A percentile compares a stretch with the other conserved stretches of the same genome.
phyloP scores from a whole-genome alignment of 1,139 yeast species.

The Suhomyces terraborum region DNA sequence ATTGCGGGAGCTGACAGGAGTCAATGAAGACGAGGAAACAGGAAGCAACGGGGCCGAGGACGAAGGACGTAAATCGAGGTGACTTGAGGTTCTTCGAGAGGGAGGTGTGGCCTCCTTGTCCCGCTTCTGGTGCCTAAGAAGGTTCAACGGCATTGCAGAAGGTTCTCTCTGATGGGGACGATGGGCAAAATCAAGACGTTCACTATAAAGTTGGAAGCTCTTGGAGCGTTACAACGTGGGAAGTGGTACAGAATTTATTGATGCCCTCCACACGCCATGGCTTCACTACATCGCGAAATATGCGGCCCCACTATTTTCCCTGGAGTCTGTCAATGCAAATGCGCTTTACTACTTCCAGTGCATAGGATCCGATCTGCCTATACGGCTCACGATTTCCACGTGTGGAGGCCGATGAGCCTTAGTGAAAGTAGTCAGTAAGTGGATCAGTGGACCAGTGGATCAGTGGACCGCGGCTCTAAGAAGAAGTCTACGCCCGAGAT shows the following conservation, averaged over 20 bases:
- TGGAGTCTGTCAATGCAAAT: too few relatives aligned
- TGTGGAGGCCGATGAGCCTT: too few relatives aligned
- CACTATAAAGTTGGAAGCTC: not conserved
- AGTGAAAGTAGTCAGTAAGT: too few relatives aligned
- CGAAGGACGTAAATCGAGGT: not conserved
- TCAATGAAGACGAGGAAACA: not conserved
- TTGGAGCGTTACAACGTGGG: not conserved
- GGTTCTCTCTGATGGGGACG: too few relatives aligned
- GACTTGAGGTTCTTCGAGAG: not conserved
- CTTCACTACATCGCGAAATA: not conserved
- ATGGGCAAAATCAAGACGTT: too few relatives aligned
- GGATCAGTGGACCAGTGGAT: too few relatives aligned
- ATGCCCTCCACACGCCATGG: not conserved
- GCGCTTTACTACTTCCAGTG: too few relatives aligned
- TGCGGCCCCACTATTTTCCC: too few relatives aligned
- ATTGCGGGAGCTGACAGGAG: constrained; percentile 4
- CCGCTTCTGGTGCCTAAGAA: constrained; percentile 1
- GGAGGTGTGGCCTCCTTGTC: not conserved
- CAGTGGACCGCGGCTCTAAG: too few relatives aligned
- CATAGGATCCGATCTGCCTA: too few relatives aligned
- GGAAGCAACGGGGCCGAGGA: constrained; percentile 2
- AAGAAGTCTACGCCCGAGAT: too few relatives aligned
- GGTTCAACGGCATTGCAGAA: constrained; percentile 7
- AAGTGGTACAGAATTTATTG: not conserved
- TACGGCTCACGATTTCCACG: too few relatives aligned